Percentiles rank a stretch among this genome's conserved stretches.
Evolutionary conservation across 345 rosid species (phyloP).

Genomic region (Bruguiera sexangula): DNA sequence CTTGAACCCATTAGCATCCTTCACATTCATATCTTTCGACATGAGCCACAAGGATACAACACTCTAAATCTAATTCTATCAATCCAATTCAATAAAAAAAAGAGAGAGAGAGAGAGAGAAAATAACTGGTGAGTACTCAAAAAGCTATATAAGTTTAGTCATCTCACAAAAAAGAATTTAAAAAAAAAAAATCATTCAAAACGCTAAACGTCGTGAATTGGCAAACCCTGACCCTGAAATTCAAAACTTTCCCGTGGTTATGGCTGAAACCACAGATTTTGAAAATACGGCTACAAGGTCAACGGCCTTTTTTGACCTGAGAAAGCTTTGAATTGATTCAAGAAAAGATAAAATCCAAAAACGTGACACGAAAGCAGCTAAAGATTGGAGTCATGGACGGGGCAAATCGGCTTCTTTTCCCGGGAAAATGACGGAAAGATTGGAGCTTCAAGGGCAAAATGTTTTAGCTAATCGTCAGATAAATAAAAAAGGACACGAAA

Average conservation of each 20-base stretch:
- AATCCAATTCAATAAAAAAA: background rate
- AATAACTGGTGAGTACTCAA: background rate
- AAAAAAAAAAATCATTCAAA: background rate
- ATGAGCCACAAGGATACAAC: background rate
- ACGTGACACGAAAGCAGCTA: background rate
- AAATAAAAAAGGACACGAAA: constrained; percentile 8
- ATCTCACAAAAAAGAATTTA: background rate
- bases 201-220: constrained; percentile 2
- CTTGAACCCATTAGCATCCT: constrained; percentile 24
- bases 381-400: background rate
- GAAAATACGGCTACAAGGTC: constrained; percentile 5
- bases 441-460: background rate
- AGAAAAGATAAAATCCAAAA: constrained; percentile 1
- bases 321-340: constrained; percentile 4
- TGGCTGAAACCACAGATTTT: background rate
- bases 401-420: background rate
- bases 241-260: background rate
- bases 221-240: constrained; percentile 17
- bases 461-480: background rate
- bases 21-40: constrained; percentile 22
- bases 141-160: background rate
- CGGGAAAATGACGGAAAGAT: background rate
- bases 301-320: constrained; percentile 6
- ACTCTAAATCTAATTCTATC: background rate
- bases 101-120: too few relatives aligned